phyloP scores from a whole-genome alignment of 768 basidiomycete species.

The Imleria badia region DNA sequence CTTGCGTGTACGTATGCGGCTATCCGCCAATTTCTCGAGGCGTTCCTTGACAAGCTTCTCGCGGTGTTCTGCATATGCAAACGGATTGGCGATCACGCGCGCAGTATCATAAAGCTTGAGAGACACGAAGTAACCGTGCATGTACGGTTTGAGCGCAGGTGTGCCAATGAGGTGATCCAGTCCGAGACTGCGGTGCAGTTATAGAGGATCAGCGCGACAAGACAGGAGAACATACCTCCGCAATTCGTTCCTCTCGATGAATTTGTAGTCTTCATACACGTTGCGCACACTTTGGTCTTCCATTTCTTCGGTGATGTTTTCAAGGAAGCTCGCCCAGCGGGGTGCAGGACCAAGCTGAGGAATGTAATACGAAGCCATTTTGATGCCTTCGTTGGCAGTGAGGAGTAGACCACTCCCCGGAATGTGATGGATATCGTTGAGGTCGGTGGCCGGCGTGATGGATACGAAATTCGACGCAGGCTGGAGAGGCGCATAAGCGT shows the following conservation, averaged over 20 bases:
- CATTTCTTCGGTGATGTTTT: constrained; percentile 98
- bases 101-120: constrained; percentile 96
- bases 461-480: constrained; percentile 86
- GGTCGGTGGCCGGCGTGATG: constrained; percentile 84
- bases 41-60: constrained; percentile 85
- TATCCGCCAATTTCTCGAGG: constrained; percentile 92
- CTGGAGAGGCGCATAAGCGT: constrained; percentile 39
- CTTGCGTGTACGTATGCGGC: constrained; percentile 82
- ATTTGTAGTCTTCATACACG: constrained; percentile 97
- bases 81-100: constrained; percentile 93
- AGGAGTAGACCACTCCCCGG: constrained; percentile 87
- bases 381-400: constrained; percentile 95
- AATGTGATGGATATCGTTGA: constrained; percentile 89
- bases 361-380: constrained; percentile 92
- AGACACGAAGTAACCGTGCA: constrained; percentile 99
- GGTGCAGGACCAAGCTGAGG: constrained; percentile 97
- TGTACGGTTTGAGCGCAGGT: constrained; percentile 95
- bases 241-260: constrained; percentile 85
- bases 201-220: not conserved
- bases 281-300: constrained; percentile 80
- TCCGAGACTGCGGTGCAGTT: constrained; percentile 61
- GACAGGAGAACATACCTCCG: constrained; percentile 57
- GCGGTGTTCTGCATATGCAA: constrained; percentile 91
- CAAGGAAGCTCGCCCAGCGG: constrained; percentile 95
- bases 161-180: constrained; percentile 94